Percentiles rank a stretch among this genome's conserved stretches.
Conservation (phyloP, 2,329 filamentous ascomycete genomes). For the Leptographium lundbergii region DNA sequence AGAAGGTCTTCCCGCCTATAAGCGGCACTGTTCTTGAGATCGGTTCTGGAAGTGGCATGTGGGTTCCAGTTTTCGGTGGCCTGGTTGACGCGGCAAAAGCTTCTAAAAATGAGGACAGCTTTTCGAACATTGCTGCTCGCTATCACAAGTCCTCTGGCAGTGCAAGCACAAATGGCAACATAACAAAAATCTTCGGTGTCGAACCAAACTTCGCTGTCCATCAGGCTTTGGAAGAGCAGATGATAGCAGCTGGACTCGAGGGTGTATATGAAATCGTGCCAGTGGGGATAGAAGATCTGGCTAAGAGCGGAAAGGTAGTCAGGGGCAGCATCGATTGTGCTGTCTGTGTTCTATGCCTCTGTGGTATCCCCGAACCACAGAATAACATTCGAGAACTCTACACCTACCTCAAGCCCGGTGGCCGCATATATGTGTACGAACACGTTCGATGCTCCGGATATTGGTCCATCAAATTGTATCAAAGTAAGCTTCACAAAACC, state of each 20-base stretch:
- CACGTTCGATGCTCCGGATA: conserved; percentile 35
- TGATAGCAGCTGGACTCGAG: conserved; percentile 38
- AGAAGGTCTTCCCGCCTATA: conserved; percentile 23
- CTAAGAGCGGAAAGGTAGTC: conserved; percentile 27
- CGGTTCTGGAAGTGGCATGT: conserved; percentile 48
- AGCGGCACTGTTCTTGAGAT: conserved; percentile 46
- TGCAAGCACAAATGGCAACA: conserved; percentile 3
- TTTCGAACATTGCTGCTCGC: background rate
- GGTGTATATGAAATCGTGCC: conserved; percentile 49
- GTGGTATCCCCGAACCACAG: conserved; percentile 49
- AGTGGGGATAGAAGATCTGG: conserved; percentile 47
- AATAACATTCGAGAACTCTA: conserved; percentile 43
- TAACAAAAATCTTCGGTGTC: conserved; percentile 45
- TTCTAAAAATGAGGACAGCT: background rate
- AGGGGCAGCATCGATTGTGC: conserved; percentile 44
- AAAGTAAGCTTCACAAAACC: conserved; percentile 29
- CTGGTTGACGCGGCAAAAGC: background rate
- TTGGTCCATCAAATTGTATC: conserved; percentile 31
- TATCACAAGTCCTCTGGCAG: background rate
- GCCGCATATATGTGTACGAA: conserved; percentile 51
- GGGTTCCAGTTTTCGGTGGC: conserved; percentile 38
- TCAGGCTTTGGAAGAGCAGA: conserved; percentile 28
- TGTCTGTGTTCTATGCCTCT: conserved; percentile 48
- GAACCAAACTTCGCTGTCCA: conserved; percentile 49
- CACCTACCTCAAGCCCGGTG: conserved; percentile 45